Conservation (phyloP, 2,329 filamentous ascomycete species). For the Didymella pinodella region DNA sequence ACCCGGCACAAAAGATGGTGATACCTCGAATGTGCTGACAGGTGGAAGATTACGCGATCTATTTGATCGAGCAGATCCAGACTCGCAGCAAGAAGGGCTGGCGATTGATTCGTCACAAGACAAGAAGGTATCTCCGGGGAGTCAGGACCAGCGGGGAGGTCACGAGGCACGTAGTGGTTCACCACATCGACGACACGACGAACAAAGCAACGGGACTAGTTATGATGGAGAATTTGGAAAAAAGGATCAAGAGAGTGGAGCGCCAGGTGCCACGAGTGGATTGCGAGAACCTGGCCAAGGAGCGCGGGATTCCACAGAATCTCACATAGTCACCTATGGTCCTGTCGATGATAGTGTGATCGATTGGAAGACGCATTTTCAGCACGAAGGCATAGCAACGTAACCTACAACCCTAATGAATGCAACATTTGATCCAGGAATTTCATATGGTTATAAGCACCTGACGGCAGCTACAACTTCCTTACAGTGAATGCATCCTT, state of each 20-base stretch:
- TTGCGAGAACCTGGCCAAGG: neutral
- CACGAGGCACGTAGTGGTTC: slow-evolving; percentile 15
- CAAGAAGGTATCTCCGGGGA: neutral
- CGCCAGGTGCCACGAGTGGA: slow-evolving; percentile 1
- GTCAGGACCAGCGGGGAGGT: neutral
- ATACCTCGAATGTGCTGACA: slow-evolving; percentile 30
- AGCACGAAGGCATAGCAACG: slow-evolving; percentile 8
- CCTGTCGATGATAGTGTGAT: neutral
- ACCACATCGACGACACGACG: slow-evolving; percentile 16
- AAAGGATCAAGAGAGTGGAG: slow-evolving; percentile 5
- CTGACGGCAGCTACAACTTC: too few relatives aligned
- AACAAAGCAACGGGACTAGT: slow-evolving; percentile 11
- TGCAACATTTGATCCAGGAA: neutral
- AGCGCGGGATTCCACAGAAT: slow-evolving; percentile 4
- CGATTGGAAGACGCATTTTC: slow-evolving; percentile 16
- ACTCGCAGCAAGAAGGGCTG: slow-evolving; percentile 10
- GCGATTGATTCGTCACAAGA: slow-evolving; percentile 14
- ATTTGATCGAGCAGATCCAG: slow-evolving; percentile 15
- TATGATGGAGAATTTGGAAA: slow-evolving; percentile 11
- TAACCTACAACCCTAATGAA: slow-evolving; percentile 4
- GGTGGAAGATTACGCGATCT: slow-evolving; percentile 28
- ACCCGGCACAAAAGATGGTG: slow-evolving; percentile 29
- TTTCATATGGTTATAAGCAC: too few relatives aligned
- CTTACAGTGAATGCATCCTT: too few relatives aligned
- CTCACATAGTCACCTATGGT: neutral